Base-by-base conservation (phyloP, 176 grass and related monocot species). In the Avena sativa region DNA sequence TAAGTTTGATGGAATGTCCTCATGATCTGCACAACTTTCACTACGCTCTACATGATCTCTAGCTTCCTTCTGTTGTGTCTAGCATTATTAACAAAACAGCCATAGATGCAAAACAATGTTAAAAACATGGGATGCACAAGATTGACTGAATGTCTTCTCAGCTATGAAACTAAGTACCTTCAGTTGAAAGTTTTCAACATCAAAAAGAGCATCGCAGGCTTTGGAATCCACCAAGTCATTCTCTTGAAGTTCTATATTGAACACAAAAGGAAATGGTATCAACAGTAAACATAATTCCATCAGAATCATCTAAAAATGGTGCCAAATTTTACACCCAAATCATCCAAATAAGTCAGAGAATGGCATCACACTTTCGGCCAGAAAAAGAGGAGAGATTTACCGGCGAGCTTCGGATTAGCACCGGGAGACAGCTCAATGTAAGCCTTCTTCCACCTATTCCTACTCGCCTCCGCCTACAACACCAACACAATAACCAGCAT, bases 231-330 rank as follows among this genome's bases (percentile, higher is more conserved):
- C 69, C 62, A 88, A 16, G 26, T 90, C 88, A 59, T 9, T 76
- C 25, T 90, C 86, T 12, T 40, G 13, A 4, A 92, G 74, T 25
- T 90, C 88, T 95, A 88, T 6, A 85, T 74, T 16, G 53, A 38
- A 70, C 49, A 56, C 51, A 82, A 11, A 83, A 78, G 15, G 6
- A 0, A 64, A 70, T 11, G 16, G 43, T 21, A 80, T 80, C 32
- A 74, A 16, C 71, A 74, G 6, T 20, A 80, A 79, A 79, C 40
- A 71, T 15, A 83, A 50, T 17, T 60, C 50, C 38, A 65, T 17
- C 44, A 46, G 36, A 38, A 38, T 38, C 36, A 38, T 38, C 44
- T 46, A 46, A 46, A 46, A 46, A 46, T 46, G 44, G 44, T 46
- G 44, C 44, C 44, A 46, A 46, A 9, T 46, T 46, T 46, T 46